Evolutionary conservation across 768 basidiomycete species (phyloP), one percentile per base, ranked within the genome.

Genomic region (Lactarius indigo): DNA sequence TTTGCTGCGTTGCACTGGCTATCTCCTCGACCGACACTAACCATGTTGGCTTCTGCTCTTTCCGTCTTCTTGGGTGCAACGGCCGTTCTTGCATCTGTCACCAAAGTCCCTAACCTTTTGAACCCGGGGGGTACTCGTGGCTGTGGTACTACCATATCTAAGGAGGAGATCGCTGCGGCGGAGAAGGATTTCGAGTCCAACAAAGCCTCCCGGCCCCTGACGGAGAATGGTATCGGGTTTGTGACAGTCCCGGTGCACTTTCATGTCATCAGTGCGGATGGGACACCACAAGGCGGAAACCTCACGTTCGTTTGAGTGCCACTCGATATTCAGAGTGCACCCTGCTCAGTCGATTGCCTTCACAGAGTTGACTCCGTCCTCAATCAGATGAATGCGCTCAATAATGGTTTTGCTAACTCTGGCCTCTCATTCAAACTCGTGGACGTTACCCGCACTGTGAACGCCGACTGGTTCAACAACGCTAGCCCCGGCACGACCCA

Each of bases 401-500:
- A 83, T 69, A 33, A 64, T 7, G 82, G 77, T 52, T 85, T 82
- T 70, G 66, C 75, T 7, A 50, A 60, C 31, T 66, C 75, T 23
- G 79, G 80, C 20, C 75, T 82, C 63, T 73, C 74, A 57, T 85
- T 78, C 75, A 71, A 61, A 2, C 80, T 84, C 52, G 79, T 76
- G 15, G 72, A 74, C 54, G 83, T 80, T n/a, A 76, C 74, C 59
- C 80, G 78, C 58, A 84, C 80, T 4, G 69, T 75, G 67, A 84
- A 82, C 70, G 57, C 77, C 28, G 72, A 77, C 64, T 86, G 83
- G 84, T 85, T 83, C 77, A 78, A 76, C 71, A 75, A 76, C 23
- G 81, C 74, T 61, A 80, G 76, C 8, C 80, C 80, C 6, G 67
- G 61, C 57, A 39, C 59, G 37, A 57, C 68, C 17, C 65, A 66